These are phyloP conservation scores for Solanum megistacrolobum DNA, from an alignment of 257 asterid species.

Conservation along the genomic window DNA sequence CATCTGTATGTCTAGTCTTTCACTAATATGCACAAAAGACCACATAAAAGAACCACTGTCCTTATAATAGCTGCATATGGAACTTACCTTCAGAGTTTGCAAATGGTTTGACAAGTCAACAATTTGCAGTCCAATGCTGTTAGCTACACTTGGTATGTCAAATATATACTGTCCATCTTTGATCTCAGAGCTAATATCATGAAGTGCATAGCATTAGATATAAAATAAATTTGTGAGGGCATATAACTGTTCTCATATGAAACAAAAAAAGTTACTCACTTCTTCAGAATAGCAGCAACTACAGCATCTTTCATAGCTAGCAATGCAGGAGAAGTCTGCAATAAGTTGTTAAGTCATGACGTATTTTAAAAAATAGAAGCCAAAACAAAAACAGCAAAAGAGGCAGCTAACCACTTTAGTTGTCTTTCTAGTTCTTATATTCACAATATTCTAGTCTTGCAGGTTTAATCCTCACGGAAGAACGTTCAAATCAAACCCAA, in stretches of 20 bases:
- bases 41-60: background rate
- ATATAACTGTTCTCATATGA: conserved; percentile 4
- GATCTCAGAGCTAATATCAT: conserved; percentile 59
- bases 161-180: conserved; percentile 89
- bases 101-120: conserved; percentile 57
- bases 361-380: background rate
- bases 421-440: background rate
- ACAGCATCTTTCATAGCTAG: conserved; percentile 61
- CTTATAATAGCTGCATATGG: background rate
- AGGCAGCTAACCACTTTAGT: background rate
- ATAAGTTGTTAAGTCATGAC: conserved; percentile 9
- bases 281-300: conserved; percentile 67
- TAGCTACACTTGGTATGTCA: conserved; percentile 70
- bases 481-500: background rate
- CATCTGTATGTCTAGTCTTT: background rate
- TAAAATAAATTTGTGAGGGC: conserved; percentile 2
- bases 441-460: background rate
- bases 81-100: conserved; percentile 58
- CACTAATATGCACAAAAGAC: background rate
- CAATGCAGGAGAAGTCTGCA: conserved; percentile 72
- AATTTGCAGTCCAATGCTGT: conserved; percentile 46
- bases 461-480: background rate
- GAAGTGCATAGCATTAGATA: conserved; percentile 3
- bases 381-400: background rate
- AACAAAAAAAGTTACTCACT: conserved; percentile 36